A percentile compares a stretch with the other conserved stretches of the same genome.
Evolutionary conservation across 345 rosid genomes (phyloP).

Genomic region (Syzygium jambos): DNA sequence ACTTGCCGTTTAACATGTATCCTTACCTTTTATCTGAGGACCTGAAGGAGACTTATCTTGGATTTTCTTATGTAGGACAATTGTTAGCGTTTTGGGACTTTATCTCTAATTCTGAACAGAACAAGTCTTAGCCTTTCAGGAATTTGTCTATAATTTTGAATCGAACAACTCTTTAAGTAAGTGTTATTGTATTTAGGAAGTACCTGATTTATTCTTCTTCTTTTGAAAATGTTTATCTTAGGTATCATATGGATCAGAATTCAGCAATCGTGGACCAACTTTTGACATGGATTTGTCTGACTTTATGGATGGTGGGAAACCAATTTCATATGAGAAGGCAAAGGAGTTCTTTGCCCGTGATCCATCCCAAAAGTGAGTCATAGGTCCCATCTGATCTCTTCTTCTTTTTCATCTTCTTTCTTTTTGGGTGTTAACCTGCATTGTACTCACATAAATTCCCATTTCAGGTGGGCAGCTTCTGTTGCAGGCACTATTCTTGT

Average conservation of each 20-base stretch:
- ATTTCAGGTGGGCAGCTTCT: constrained; percentile 97
- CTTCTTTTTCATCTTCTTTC: not conserved
- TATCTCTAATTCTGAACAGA: not conserved
- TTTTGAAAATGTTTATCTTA: constrained; percentile 6
- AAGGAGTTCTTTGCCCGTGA: constrained; percentile 73
- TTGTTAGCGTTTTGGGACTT: not conserved
- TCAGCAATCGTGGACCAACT: constrained; percentile 96
- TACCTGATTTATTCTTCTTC: not conserved
- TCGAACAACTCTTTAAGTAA: not conserved
- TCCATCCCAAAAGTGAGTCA: constrained; percentile 86
- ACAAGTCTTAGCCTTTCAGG: not conserved
- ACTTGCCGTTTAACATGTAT: not conserved
- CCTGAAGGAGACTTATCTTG: not conserved
- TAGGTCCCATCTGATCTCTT: not conserved
- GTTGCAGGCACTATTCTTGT: constrained; percentile 94
- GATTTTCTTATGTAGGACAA: not conserved
- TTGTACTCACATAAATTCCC: constrained; percentile 1
- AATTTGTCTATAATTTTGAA: not conserved
- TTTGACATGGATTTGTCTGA: constrained; percentile 99
- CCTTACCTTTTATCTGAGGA: not conserved
- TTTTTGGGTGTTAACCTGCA: not conserved
- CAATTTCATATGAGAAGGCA: constrained; percentile 86
- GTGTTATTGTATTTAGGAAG: not conserved
- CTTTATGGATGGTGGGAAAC: constrained; percentile 73
- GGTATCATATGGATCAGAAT: constrained; percentile 98